phyloP scores from a whole-genome alignment of 2,329 filamentous ascomycete species.

The Acrocalymma vagum region DNA sequence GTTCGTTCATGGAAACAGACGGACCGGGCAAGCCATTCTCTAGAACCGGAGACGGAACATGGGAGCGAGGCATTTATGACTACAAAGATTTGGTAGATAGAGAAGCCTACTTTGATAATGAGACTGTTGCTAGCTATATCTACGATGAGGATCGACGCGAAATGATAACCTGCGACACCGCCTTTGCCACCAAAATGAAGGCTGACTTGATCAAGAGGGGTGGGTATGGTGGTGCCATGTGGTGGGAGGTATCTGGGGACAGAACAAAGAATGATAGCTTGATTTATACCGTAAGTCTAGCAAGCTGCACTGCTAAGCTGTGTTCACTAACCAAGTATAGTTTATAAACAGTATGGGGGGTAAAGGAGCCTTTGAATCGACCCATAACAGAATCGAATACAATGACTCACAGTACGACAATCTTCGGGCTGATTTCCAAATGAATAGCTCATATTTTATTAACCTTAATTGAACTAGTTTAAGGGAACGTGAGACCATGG shows the following conservation, averaged over 20 bases:
- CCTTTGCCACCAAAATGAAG: constrained; percentile 72
- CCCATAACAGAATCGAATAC: too few species aligned
- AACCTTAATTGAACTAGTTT: too few species aligned
- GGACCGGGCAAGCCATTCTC: constrained; percentile 73
- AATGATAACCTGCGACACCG: constrained; percentile 80
- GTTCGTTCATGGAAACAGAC: constrained; percentile 79
- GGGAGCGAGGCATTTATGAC: constrained; percentile 82
- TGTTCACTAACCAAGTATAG: too few species aligned
- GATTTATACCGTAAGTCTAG: constrained; percentile 53
- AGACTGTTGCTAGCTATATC: constrained; percentile 75
- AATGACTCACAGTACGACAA: too few species aligned
- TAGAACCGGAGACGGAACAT: constrained; percentile 79
- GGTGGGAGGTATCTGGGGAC: constrained; percentile 90
- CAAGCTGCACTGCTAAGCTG: too few species aligned
- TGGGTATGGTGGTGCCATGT: constrained; percentile 86
- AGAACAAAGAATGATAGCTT: constrained; percentile 70
- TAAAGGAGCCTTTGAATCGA: too few species aligned
- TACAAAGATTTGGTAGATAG: constrained; percentile 78
- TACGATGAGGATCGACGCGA: constrained; percentile 69
- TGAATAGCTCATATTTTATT: too few species aligned
- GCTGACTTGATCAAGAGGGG: constrained; percentile 72
- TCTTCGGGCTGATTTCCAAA: too few species aligned
- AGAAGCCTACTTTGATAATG: constrained; percentile 68
- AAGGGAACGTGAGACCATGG: too few species aligned
- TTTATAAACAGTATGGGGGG: too few species aligned